Evolutionary conservation across 2,329 filamentous ascomycete genomes (phyloP).

Genomic region (Diaporthe destruens): DNA sequence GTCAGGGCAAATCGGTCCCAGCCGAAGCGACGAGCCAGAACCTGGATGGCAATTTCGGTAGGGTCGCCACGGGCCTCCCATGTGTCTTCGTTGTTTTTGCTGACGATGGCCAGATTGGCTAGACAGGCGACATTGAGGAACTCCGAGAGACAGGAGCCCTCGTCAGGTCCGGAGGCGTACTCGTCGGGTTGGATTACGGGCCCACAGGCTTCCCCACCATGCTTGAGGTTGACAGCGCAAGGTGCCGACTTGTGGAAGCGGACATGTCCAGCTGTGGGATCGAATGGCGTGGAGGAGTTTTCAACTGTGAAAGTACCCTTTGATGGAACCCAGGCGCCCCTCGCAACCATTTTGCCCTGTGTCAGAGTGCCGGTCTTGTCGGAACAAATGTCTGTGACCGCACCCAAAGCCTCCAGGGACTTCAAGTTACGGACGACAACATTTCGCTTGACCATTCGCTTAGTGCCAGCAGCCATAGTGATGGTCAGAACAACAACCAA

Average conservation of each 20-base stretch:
- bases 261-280: slow-evolving; percentile 64
- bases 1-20: slow-evolving; percentile 65
- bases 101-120: slow-evolving; percentile 70
- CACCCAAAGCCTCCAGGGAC: slow-evolving; percentile 67
- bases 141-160: not conserved
- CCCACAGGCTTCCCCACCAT: not conserved
- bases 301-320: slow-evolving; percentile 69
- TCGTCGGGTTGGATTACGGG: not conserved
- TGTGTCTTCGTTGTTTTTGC: slow-evolving; percentile 52
- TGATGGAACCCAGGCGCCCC: slow-evolving; percentile 69
- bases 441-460: slow-evolving; percentile 56
- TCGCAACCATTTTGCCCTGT: slow-evolving; percentile 72
- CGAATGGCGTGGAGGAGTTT: slow-evolving; percentile 66
- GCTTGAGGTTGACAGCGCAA: slow-evolving; percentile 5
- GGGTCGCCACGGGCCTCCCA: slow-evolving; percentile 72
- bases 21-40: slow-evolving; percentile 73
- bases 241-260: not conserved
- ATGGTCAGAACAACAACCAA: slow-evolving; percentile 76
- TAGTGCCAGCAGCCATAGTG: slow-evolving; percentile 73
- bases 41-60: slow-evolving; percentile 77
- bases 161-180: not conserved
- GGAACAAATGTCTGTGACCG: slow-evolving; percentile 69
- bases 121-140: slow-evolving; percentile 69
- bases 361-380: slow-evolving; percentile 77
- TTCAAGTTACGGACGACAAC: slow-evolving; percentile 70